A percentile compares a stretch with the other conserved stretches of the same genome.
These are phyloP conservation scores for Syncephalastrum contaminatum DNA, from an alignment of 371 early-diverging fungal genomes.

Conservation along the genomic window DNA sequence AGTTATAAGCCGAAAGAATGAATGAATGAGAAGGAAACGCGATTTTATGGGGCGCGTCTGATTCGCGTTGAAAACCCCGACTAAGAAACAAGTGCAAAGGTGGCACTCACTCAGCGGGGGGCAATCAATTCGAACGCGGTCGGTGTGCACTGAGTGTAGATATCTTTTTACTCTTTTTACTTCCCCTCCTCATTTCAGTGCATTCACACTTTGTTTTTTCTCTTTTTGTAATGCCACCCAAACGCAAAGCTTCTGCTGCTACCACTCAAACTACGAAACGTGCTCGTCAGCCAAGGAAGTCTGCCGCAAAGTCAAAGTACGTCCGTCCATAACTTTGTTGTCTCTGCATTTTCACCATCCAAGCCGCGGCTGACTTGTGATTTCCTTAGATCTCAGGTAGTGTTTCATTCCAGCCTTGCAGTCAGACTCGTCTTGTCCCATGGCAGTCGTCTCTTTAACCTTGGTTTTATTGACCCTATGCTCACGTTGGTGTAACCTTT, in stretches of 20 bases:
- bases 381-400: not conserved
- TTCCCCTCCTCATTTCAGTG: not conserved
- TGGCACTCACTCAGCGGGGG: too few relatives aligned
- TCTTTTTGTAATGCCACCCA: slow-evolving; percentile 20
- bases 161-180: slow-evolving; percentile 2
- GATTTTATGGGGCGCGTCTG: not conserved
- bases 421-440: not conserved
- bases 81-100: too few relatives aligned
- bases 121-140: too few relatives aligned
- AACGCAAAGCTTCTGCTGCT: slow-evolving; percentile 16
- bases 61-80: not conserved
- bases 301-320: slow-evolving; percentile 2
- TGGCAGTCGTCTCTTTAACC: not conserved
- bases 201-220: not conserved
- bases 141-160: not conserved
- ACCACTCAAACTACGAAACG: not conserved
- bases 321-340: too few relatives aligned
- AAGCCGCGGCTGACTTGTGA: slow-evolving; percentile 6
- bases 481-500: not conserved
- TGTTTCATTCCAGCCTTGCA: not conserved
- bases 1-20: not conserved
- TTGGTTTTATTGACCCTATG: not conserved
- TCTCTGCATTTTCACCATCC: not conserved
- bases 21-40: slow-evolving; percentile 1
- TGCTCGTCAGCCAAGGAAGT: slow-evolving; percentile 6